Conservation (phyloP, 2,329 filamentous ascomycete species). For the Fusarium goolgardi region DNA sequence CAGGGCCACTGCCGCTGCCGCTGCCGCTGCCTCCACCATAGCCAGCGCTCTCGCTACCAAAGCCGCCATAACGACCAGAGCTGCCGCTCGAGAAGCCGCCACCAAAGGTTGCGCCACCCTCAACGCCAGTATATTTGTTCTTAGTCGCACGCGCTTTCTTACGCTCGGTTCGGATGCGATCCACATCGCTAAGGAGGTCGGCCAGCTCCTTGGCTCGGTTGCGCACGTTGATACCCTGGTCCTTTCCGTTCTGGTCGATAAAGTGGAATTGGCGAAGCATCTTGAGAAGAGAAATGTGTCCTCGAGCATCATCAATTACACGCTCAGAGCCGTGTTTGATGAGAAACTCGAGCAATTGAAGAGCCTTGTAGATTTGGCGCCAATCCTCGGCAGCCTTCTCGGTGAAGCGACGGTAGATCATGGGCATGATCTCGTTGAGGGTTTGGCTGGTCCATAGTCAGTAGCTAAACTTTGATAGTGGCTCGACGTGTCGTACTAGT, state of each 20-base stretch:
- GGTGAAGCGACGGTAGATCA: conserved; percentile 99
- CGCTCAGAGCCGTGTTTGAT: conserved; percentile 98
- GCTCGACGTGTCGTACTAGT: conserved; percentile 76
- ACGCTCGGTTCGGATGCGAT: conserved; percentile 80
- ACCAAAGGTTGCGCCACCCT: conserved; percentile 77
- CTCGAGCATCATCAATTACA: conserved; percentile 95
- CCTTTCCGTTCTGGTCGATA: conserved; percentile 96
- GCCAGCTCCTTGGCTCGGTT: conserved; percentile 96
- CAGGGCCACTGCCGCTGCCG: conserved; percentile 33
- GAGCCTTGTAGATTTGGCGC: conserved; percentile 98
- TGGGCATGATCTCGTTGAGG: conserved; percentile 99
- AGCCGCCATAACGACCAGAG: conserved; percentile 81
- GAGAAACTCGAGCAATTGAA: conserved; percentile 95
- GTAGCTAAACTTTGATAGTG: conserved; percentile 8
- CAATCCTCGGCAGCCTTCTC: conserved; percentile 98
- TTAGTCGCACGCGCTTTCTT: conserved; percentile 93
- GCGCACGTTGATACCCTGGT: conserved; percentile 96
- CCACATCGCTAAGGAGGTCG: conserved; percentile 92
- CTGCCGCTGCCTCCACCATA: conserved; percentile 61
- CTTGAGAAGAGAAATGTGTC: conserved; percentile 93
- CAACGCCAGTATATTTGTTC: conserved; percentile 95
- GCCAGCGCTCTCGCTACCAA: conserved; percentile 85
- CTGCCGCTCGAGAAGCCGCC: conserved; percentile 65
- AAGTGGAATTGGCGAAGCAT: conserved; percentile 99
- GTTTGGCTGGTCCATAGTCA: conserved; percentile 74